These are phyloP conservation scores for Buxus sempervirens DNA, from an alignment of 164 flowering plant species.

Conservation along the genomic window DNA sequence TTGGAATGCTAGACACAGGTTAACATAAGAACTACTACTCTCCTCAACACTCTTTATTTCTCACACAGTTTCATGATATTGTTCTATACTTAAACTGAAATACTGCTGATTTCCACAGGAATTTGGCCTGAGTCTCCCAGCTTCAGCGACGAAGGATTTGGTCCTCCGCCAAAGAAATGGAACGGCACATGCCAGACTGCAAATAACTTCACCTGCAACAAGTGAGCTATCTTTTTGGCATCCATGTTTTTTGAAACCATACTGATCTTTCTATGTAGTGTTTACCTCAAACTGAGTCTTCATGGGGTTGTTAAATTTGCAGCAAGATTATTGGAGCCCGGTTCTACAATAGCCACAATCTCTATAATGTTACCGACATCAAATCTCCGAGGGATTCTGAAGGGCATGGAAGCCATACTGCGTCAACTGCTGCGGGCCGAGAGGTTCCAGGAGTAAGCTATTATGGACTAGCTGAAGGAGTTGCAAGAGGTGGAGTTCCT, in stretches of 20 bases:
- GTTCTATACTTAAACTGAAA: not conserved
- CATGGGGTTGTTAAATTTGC: not conserved
- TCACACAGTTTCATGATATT: not conserved
- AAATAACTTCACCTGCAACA: slow-evolving; percentile 41
- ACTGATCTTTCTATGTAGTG: not conserved
- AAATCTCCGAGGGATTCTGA: slow-evolving; percentile 29
- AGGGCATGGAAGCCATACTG: slow-evolving; percentile 39
- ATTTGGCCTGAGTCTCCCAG: slow-evolving; percentile 45
- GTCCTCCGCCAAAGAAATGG: slow-evolving; percentile 40
- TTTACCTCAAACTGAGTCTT: not conserved
- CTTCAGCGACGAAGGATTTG: slow-evolving; percentile 29
- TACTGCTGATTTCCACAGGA: slow-evolving; percentile 19
- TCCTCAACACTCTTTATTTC: too few relatives aligned
- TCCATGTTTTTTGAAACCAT: too few relatives aligned
- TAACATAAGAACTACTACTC: not conserved
- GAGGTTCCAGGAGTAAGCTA: slow-evolving; percentile 28
- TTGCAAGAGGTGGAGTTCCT: slow-evolving; percentile 36
- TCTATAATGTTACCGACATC: not conserved
- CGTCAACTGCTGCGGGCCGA: slow-evolving; percentile 34
- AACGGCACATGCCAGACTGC: slow-evolving; percentile 31
- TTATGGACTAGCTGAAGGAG: slow-evolving; percentile 31
- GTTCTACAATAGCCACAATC: slow-evolving; percentile 19
- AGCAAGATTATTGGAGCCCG: slow-evolving; percentile 41
- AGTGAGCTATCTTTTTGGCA: slow-evolving; percentile 16
- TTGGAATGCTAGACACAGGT: slow-evolving; percentile 49